Base-by-base conservation (phyloP, 2,329 filamentous ascomycete genomes). In the Curvularia spicifera region DNA sequence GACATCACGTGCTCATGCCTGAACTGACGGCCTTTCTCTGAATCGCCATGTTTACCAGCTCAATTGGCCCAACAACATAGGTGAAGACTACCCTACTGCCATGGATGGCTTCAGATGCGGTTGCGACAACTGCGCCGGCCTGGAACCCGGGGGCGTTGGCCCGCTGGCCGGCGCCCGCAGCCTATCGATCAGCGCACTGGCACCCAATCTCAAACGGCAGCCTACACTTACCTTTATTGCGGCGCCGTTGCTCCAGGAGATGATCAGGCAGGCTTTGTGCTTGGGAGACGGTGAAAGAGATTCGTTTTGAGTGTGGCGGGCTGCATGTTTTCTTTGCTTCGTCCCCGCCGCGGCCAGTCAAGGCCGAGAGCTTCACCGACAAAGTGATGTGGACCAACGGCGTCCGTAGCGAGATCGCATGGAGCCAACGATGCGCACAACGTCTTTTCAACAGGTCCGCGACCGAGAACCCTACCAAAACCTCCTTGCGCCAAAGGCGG, bases 321-420 rank as follows among this genome's bases (percentile, higher is more conserved):
- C 49, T 47, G 56, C 63, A 56, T 59, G 51, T 61, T 65, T 64
- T 58, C 59, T 66, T 68, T 61, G 64, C 68, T 71, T 71, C 71
- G 68, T 71, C 59, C 65, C 62, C 66, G 66, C 62, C 63, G 64
- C 63, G 40, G 60, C 54, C 57, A 51, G 44, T 63, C 46, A 45
- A 60, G 63, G 68, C 62, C 68, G 65, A 70, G 57, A 62, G 57
- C 66, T 70, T 71, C 71, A 71, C 71, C 71, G 71, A 71, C 71
- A 69, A 47, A 61, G 55, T 55, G 52, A 58, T 57, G 63, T 63
- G 60, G 62, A 64, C 68, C 70, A 64, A 64, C 60, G 61, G 52
- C 66, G 67, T 66, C 68, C 66, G 67, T 66, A 65, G 64, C 61
- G 61, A 64, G 58, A 63, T 69, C 52, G 60, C 62, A 61, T 54